A percentile compares a stretch with the other conserved stretches of the same genome.
phyloP scores from a whole-genome alignment of 2,329 filamentous ascomycete species.

The Thelonectria blattea region DNA sequence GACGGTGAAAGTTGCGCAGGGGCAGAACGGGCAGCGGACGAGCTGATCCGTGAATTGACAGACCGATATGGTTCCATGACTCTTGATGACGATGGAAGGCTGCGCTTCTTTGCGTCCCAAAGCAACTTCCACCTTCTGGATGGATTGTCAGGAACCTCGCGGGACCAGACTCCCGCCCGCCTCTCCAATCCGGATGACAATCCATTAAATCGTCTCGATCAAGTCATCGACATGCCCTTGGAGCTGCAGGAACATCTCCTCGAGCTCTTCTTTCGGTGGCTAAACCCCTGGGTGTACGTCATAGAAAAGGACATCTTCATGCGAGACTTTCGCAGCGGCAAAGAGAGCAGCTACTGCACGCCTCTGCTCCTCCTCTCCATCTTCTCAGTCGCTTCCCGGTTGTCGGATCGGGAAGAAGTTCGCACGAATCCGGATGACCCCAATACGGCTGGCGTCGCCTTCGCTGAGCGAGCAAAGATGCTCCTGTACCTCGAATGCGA shows the following conservation, averaged over 20 bases:
- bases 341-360: conserved; percentile 26
- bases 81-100: conserved; percentile 25
- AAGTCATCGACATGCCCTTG: conserved; percentile 22
- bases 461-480: conserved; percentile 32
- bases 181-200: conserved; percentile 8
- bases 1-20: no score
- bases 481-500: conserved; percentile 33
- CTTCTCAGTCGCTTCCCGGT: conserved; percentile 32
- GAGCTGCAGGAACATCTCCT: conserved; percentile 37
- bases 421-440: conserved; percentile 26
- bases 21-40: no score
- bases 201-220: no score
- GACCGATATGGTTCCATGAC: no score
- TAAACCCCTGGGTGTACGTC: conserved; percentile 38
- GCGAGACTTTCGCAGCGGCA: conserved; percentile 18
- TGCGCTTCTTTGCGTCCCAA: conserved; percentile 36
- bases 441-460: conserved; percentile 28
- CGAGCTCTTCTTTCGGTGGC: conserved; percentile 37
- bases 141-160: not conserved
- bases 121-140: conserved; percentile 31
- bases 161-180: not conserved
- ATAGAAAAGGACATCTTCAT: conserved; percentile 32
- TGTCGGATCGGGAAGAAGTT: conserved; percentile 31
- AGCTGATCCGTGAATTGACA: no score
- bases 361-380: conserved; percentile 33